Conservation (phyloP, 1,284 basidiomycete species). For the Boletus sp. region DNA sequence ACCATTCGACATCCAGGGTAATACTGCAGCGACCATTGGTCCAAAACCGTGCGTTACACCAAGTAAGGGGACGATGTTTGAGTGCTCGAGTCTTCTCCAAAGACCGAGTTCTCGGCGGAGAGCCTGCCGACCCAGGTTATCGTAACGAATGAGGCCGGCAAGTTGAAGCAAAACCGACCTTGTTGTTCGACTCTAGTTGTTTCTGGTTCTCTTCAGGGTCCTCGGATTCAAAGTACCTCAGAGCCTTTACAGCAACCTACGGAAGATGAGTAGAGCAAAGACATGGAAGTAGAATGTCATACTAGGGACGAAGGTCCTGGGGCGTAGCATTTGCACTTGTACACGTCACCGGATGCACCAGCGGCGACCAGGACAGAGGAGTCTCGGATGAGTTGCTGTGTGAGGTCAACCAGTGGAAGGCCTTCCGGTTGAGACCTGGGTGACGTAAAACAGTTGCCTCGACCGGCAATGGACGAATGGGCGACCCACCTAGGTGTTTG, state of each 20-base stretch:
- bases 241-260: conserved; percentile 11
- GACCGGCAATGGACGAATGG: no score
- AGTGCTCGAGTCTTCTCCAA: conserved; percentile 11
- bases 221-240: conserved; percentile 9
- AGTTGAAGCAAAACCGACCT: not conserved
- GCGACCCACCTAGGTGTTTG: no score
- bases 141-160: no score
- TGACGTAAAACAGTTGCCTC: no score
- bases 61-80: conserved; percentile 10
- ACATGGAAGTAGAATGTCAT: no score
- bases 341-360: no score
- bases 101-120: conserved; percentile 10
- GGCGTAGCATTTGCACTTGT: no score
- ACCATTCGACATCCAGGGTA: conserved; percentile 6
- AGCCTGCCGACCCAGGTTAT: not conserved
- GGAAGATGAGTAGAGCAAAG: not conserved
- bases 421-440: no score
- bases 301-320: no score
- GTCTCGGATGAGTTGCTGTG: no score
- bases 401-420: no score
- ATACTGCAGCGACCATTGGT: not conserved
- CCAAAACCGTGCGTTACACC: conserved; percentile 10
- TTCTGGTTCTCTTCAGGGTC: not conserved
- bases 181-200: not conserved
- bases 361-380: no score